phyloP scores from a whole-genome alignment of 495 filamentous ascomycete genomes.

The Trypethelium eluteriae region DNA sequence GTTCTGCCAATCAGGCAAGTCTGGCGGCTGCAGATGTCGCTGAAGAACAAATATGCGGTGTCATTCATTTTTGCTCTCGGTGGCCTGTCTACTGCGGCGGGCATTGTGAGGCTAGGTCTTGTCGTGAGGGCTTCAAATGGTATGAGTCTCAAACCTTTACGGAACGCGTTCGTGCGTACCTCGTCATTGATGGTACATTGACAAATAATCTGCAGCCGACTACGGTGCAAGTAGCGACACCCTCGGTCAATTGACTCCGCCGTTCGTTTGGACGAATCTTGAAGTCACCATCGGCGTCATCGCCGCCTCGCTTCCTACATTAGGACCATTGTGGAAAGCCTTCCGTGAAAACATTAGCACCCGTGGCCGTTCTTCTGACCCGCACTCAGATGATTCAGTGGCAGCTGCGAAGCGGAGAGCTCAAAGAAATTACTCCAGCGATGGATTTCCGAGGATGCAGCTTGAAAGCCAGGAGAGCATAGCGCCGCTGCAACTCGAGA shows the following conservation, averaged over 20 bases:
- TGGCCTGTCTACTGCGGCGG: neutral
- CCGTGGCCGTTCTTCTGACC: neutral
- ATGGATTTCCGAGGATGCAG: neutral
- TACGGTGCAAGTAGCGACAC: constrained; percentile 1
- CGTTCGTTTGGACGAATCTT: constrained; percentile 6
- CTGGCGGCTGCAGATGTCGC: constrained; percentile 8
- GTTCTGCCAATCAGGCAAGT: constrained; percentile 11
- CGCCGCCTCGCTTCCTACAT: neutral
- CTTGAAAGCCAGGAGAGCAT: neutral
- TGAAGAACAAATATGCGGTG: neutral
- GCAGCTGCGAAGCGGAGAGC: neutral
- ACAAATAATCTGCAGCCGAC: neutral
- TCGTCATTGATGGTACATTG: neutral
- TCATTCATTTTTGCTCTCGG: neutral
- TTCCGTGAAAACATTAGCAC: neutral
- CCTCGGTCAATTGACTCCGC: neutral
- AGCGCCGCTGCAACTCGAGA: no score
- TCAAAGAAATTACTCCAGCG: neutral
- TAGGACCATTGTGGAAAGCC: neutral
- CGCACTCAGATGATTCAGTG: neutral
- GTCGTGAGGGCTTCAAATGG: neutral
- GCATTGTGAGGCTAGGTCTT: constrained; percentile 3
- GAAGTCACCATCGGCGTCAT: constrained; percentile 6
- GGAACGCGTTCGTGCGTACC: neutral
- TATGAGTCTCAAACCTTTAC: neutral